Evolutionary conservation across 805 yeast genomes (phyloP), one percentile per base, ranked within the genome.

Genomic region (Suhomyces sp.): DNA sequence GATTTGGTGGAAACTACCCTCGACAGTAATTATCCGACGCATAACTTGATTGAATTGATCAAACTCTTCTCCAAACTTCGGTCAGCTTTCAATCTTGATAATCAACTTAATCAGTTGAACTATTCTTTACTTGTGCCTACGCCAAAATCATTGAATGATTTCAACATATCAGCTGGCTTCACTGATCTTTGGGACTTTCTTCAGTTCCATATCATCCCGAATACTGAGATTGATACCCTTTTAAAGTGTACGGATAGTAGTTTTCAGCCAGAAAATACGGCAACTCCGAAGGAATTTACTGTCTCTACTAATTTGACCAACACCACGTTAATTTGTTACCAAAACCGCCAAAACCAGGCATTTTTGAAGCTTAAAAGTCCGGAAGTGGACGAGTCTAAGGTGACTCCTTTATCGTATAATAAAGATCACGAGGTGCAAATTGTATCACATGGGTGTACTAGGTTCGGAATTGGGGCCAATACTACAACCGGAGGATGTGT

Each of bases 71-170:
- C 77, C 3, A 56, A 75, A 27, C 61, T 85, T 29, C 49, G 71
- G 1, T 59, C 76, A 8, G 70, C 81, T 0, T 63, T 88, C 4
- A 41, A 51, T 6, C 12, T 47, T 2, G 54, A 35, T 2, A 29
- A 47, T 2, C 48, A 36, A 5, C 51, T 27, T 2, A 27, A 46
- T 3, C 49, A 44, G 5, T 49, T 52, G 7, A 65, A 26, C 3
- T 73, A 61, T 51, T 88, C 97, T 0, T 66, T 91, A n/a, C 67
- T 92, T 24, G 79, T 90, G 0, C 97, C 98, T 0, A 77, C 86
- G 0, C 70, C 81, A 2, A 77, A 78, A 15, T 82, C 90, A 0
- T 65, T 90, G 54, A 59, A 64, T 8, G 70, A 76, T 55, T 82
- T 77, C 35, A 86, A 82, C 58, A 76, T 80, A 50, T 78, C 82